These are phyloP conservation scores for Dysphania ambrosioides DNA, from an alignment of 148 eudicot genomes.

Conservation along the genomic window DNA sequence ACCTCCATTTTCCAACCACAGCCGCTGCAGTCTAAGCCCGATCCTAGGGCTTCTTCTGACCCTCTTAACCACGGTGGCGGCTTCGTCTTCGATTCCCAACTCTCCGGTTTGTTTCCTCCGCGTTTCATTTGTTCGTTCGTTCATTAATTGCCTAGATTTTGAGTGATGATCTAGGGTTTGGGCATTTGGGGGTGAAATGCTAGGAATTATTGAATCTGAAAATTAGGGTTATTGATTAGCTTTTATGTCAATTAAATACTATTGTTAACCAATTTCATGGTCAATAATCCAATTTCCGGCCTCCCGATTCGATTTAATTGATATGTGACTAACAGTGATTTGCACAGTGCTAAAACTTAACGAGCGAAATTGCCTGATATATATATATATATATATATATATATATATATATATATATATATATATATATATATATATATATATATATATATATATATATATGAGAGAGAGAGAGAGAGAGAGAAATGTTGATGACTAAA, in stretches of 20 bases:
- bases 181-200: background rate
- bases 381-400: too few relatives aligned
- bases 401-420: too few relatives aligned
- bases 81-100: slow-evolving; percentile 65
- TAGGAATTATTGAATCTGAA: too few relatives aligned
- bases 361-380: too few relatives aligned
- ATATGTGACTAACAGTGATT: too few relatives aligned
- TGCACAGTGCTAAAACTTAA: too few relatives aligned
- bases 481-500: too few relatives aligned
- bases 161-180: background rate
- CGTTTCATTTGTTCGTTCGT: background rate
- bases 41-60: slow-evolving; percentile 56
- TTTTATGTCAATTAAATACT: background rate
- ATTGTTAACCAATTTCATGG: background rate
- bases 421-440: too few relatives aligned
- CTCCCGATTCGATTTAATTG: background rate
- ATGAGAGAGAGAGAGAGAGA: too few relatives aligned
- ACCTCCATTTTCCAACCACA: slow-evolving; percentile 3
- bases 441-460: too few relatives aligned
- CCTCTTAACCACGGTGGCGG: slow-evolving; percentile 81
- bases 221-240: too few relatives aligned
- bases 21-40: slow-evolving; percentile 33
- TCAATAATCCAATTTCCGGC: background rate
- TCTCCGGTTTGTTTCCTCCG: slow-evolving; percentile 34
- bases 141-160: background rate